Conservation (phyloP, 768 basidiomycete species). For the Boletellus ananas region DNA sequence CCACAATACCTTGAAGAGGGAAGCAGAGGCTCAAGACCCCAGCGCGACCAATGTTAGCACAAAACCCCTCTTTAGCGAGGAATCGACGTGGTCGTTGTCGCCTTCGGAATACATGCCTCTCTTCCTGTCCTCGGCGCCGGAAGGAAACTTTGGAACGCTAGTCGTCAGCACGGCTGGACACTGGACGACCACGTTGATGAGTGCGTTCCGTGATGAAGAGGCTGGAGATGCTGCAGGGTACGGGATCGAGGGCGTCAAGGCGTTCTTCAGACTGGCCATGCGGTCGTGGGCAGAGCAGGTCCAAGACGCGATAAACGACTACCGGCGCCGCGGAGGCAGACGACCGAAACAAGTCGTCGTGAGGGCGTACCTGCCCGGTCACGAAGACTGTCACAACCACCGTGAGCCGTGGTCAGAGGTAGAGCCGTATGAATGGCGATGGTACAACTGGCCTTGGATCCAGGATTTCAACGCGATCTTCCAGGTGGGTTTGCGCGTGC, state of each 20-base stretch:
- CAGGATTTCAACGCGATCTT: constrained; percentile 54
- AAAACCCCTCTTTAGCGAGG: constrained; percentile 50
- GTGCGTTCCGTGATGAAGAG: constrained; percentile 35
- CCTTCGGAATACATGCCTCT: constrained; percentile 50
- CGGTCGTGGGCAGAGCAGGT: constrained; percentile 49
- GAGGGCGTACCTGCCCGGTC: constrained; percentile 60
- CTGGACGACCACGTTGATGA: constrained; percentile 60
- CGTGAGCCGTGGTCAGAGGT: constrained; percentile 46
- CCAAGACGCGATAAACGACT: constrained; percentile 41
- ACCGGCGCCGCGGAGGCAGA: constrained; percentile 25
- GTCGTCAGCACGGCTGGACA: constrained; percentile 64
- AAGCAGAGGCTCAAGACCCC: constrained; percentile 15
- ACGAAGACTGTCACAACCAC: constrained; percentile 58
- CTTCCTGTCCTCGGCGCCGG: constrained; percentile 44
- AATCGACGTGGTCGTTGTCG: constrained; percentile 50
- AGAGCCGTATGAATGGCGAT: constrained; percentile 41
- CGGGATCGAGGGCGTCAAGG: constrained; percentile 52
- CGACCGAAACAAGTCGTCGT: constrained; percentile 47
- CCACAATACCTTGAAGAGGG: constrained; percentile 18
- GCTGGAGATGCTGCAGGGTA: constrained; percentile 34
- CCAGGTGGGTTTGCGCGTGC: constrained; percentile 37
- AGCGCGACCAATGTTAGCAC: constrained; percentile 22
- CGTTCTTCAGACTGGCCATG: constrained; percentile 59
- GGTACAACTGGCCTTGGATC: constrained; percentile 68
- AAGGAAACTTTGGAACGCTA: constrained; percentile 56